Conservation (phyloP, 768 basidiomycete genomes). For the Lactifluus pinguis region DNA sequence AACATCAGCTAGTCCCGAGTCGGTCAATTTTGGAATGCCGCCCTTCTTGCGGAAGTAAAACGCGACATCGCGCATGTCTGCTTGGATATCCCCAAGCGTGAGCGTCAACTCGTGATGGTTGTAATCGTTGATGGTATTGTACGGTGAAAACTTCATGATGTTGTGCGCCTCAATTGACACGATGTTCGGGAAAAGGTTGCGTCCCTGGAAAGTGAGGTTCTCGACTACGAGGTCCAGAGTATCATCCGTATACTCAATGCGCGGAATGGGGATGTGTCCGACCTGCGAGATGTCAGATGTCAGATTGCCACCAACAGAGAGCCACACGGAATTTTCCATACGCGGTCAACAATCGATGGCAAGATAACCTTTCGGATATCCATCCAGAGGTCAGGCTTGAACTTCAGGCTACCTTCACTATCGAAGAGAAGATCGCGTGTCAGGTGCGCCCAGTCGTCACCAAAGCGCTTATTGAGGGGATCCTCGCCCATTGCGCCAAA, state of each 20-base stretch:
- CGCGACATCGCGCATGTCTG: constrained; percentile 87
- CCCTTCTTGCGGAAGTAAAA: constrained; percentile 87
- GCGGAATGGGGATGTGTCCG: constrained; percentile 82
- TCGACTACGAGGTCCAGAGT: constrained; percentile 83
- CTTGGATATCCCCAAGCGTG: constrained; percentile 78
- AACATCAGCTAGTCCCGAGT: constrained; percentile 81
- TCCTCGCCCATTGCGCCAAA: constrained; percentile 82
- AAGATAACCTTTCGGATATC: constrained; percentile 80
- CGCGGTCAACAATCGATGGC: constrained; percentile 67
- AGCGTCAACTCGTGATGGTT: constrained; percentile 65
- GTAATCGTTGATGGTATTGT: constrained; percentile 47
- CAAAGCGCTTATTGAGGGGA: constrained; percentile 71
- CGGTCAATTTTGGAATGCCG: constrained; percentile 70
- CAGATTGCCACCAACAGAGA: background rate
- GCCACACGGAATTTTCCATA: constrained; percentile 27
- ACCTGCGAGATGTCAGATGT: constrained; percentile 31
- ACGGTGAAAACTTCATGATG: constrained; percentile 78
- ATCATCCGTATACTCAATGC: constrained; percentile 89
- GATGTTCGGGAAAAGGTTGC: constrained; percentile 82
- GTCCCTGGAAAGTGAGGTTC: constrained; percentile 81
- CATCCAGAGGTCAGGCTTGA: constrained; percentile 84
- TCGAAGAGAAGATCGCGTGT: constrained; percentile 80
- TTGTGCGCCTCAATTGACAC: constrained; percentile 71
- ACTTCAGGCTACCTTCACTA: constrained; percentile 71
- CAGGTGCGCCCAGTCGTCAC: constrained; percentile 72